Conservation (phyloP, 176 grass and related monocot species). For the Oryza meyeriana region DNA sequence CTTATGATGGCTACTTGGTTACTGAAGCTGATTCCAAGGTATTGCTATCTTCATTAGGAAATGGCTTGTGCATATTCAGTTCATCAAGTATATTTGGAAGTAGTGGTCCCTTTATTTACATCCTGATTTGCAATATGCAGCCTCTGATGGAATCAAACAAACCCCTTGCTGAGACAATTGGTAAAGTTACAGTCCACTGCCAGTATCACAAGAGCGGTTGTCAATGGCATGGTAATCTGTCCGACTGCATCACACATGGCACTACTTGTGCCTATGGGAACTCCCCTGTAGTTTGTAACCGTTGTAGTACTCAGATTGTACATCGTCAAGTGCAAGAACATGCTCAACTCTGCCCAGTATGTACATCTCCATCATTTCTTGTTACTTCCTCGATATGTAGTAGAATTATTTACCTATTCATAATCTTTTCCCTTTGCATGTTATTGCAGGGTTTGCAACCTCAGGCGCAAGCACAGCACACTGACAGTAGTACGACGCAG, state of each 20-base stretch:
- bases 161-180: slow-evolving; percentile 70
- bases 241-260: slow-evolving; percentile 77
- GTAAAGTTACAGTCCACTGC: slow-evolving; percentile 77
- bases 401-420: neutral
- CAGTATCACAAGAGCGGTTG: slow-evolving; percentile 91
- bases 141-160: slow-evolving; percentile 78
- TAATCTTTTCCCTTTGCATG: slow-evolving; percentile 10
- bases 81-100: slow-evolving; percentile 17
- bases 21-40: slow-evolving; percentile 97
- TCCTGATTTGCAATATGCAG: slow-evolving; percentile 48
- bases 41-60: slow-evolving; percentile 8
- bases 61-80: neutral
- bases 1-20: slow-evolving; percentile 98
- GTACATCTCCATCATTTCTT: slow-evolving; percentile 15
- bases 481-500: slow-evolving; percentile 43
- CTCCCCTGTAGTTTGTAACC: slow-evolving; percentile 90
- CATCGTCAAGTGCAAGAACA: slow-evolving; percentile 97
- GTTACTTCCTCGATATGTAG: slow-evolving; percentile 2
- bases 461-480: slow-evolving; percentile 65
- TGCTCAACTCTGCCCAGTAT: slow-evolving; percentile 90
- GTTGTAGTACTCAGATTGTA: slow-evolving; percentile 84
- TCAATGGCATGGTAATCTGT: slow-evolving; percentile 86
- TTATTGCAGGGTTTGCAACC: slow-evolving; percentile 61
- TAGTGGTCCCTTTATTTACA: slow-evolving; percentile 9
- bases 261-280: slow-evolving; percentile 74